Evolutionary conservation across 345 rosid genomes (phyloP).

Genomic region (Raphanus sativus): DNA sequence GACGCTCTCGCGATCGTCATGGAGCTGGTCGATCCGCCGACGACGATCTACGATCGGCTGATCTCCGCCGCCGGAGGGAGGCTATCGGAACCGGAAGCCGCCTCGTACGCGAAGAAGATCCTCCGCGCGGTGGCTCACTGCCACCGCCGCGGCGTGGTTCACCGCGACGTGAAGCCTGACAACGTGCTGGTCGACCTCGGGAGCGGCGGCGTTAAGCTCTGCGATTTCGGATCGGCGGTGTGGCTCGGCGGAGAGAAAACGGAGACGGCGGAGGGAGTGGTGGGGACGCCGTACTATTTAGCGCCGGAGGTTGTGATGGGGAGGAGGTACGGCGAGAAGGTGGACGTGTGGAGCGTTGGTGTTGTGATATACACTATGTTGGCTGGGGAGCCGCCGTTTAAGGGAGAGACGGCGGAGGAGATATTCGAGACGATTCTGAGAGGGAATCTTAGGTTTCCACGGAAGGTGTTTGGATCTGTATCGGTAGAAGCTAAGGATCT

Average conservation of each 20-base stretch:
- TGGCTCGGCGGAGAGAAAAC: slow-evolving; percentile 42
- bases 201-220: slow-evolving; percentile 47
- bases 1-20: slow-evolving; percentile 53
- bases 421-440: slow-evolving; percentile 68
- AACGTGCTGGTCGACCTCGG: slow-evolving; percentile 56
- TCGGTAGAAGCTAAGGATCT: slow-evolving; percentile 63
- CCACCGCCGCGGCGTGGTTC: slow-evolving; percentile 63
- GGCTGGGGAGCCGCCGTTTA: slow-evolving; percentile 74
- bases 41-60: slow-evolving; percentile 54
- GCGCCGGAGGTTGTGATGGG: slow-evolving; percentile 85
- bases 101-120: slow-evolving; percentile 45
- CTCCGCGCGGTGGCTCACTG: slow-evolving; percentile 66
- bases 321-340: slow-evolving; percentile 65
- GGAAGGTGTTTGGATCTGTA: slow-evolving; percentile 46
- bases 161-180: slow-evolving; percentile 79
- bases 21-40: slow-evolving; percentile 57
- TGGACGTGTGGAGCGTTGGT: slow-evolving; percentile 85
- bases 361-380: slow-evolving; percentile 70
- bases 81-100: slow-evolving; percentile 50
- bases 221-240: slow-evolving; percentile 75
- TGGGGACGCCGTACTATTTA: slow-evolving; percentile 84
- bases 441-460: slow-evolving; percentile 70
- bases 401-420: slow-evolving; percentile 65
- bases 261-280: slow-evolving; percentile 49
- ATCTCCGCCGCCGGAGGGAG: slow-evolving; percentile 24